phyloP scores from a whole-genome alignment of 1,284 basidiomycete species.

The Ceratobasidium sp. region DNA sequence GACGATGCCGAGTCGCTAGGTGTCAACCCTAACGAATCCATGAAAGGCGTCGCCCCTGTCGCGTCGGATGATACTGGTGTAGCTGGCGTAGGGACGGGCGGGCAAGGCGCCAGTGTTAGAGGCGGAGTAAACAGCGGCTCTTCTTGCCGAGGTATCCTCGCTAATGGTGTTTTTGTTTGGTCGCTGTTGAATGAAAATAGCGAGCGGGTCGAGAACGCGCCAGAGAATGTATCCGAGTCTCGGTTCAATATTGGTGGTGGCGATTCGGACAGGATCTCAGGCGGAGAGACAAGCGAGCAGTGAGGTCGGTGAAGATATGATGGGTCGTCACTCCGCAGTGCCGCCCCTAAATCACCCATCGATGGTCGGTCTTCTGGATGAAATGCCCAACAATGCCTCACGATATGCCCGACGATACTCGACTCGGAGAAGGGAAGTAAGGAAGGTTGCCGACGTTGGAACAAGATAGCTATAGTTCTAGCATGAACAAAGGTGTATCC shows the following conservation, averaged over 20 bases:
- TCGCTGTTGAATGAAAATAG: not conserved
- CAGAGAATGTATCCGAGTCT: conserved; percentile 20
- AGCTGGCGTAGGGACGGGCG: not conserved
- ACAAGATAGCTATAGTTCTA: not conserved
- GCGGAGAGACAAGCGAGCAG: not conserved
- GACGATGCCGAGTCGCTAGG: conserved; percentile 25
- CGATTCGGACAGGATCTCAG: not conserved
- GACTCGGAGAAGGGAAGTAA: not conserved
- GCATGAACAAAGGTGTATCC: not conserved
- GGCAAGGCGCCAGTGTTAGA: not conserved
- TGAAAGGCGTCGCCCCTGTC: conserved; percentile 20
- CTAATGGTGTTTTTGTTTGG: conserved; percentile 26
- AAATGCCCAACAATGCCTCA: conserved; percentile 25
- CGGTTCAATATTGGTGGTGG: conserved; percentile 4
- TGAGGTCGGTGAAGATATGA: not conserved
- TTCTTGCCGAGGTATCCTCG: not conserved
- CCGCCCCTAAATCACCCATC: not conserved
- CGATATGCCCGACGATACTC: conserved; percentile 2
- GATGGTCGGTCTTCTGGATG: conserved; percentile 10
- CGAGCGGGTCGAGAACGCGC: not conserved
- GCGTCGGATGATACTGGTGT: not conserved
- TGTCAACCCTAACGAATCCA: conserved; percentile 25
- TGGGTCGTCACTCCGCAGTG: not conserved
- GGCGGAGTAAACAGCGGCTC: conserved; percentile 21
- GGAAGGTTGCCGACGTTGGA: not conserved